A percentile compares a stretch with the other conserved stretches of the same genome.
Evolutionary conservation across 2,329 filamentous ascomycete genomes (phyloP).

Genomic region (Graphilbum sp.): DNA sequence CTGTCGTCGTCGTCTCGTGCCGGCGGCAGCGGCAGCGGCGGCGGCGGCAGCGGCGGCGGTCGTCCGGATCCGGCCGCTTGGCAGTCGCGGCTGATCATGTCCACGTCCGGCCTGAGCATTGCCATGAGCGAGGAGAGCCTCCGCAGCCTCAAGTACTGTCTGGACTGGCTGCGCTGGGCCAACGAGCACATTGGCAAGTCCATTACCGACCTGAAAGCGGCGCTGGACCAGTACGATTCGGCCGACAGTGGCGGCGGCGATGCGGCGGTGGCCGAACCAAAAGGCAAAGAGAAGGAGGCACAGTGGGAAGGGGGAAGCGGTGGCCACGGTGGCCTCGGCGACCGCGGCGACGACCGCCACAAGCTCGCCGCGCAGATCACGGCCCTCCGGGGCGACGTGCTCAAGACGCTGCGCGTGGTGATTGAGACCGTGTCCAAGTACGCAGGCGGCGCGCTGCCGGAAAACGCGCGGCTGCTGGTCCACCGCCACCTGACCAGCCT

Average conservation of each 20-base stretch:
- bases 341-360: constrained; percentile 19
- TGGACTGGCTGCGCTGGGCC: constrained; percentile 64
- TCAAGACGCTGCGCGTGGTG: constrained; percentile 65
- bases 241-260: constrained; percentile 12
- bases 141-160: constrained; percentile 67
- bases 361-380: constrained; percentile 48
- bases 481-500: constrained; percentile 70
- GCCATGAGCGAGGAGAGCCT: constrained; percentile 84
- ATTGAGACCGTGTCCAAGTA: constrained; percentile 79
- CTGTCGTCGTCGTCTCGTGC: constrained; percentile 7
- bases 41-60: constrained; percentile 1
- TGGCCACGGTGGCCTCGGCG: not conserved
- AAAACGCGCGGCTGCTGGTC: constrained; percentile 73
- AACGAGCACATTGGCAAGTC: constrained; percentile 67
- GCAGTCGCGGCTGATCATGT: constrained; percentile 75
- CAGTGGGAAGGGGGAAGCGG: not conserved
- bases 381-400: constrained; percentile 49
- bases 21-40: not conserved
- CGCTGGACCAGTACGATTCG: constrained; percentile 67
- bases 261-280: not conserved
- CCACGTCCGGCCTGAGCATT: constrained; percentile 77
- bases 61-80: constrained; percentile 23
- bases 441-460: constrained; percentile 76
- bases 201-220: constrained; percentile 55
- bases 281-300: constrained; percentile 1